phyloP scores from a whole-genome alignment of 768 basidiomycete species.

The Tubosaeta sp. region DNA sequence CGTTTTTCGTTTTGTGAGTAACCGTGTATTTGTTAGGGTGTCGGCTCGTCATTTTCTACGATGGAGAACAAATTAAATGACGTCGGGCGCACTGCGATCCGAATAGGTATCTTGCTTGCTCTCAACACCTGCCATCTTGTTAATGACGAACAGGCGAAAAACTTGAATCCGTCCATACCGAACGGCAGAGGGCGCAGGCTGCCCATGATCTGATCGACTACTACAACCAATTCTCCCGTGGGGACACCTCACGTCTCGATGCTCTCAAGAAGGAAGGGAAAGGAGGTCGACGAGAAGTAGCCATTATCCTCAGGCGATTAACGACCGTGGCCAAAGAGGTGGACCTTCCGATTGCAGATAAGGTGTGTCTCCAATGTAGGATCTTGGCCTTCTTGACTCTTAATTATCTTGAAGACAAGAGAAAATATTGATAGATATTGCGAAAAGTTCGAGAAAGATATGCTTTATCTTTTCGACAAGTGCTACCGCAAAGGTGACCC shows the following conservation, averaged over 20 bases:
- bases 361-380: conserved; percentile 42
- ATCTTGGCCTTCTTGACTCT: neutral
- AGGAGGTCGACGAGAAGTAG: conserved; percentile 84
- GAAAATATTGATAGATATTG: conserved; percentile 96
- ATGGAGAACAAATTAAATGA: conserved; percentile 92
- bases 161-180: conserved; percentile 89
- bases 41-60: conserved; percentile 79
- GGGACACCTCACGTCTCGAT: conserved; percentile 72
- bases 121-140: neutral
- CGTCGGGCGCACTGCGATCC: conserved; percentile 89
- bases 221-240: conserved; percentile 87
- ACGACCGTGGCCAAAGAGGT: conserved; percentile 91
- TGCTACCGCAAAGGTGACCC: conserved; percentile 97
- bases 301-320: conserved; percentile 79
- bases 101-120: conserved; percentile 60
- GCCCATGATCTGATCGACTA: conserved; percentile 91
- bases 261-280: conserved; percentile 81
- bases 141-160: conserved; percentile 68
- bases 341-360: conserved; percentile 77
- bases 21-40: conserved; percentile 49
- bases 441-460: conserved; percentile 98
- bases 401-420: conserved; percentile 52
- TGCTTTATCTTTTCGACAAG: conserved; percentile 91
- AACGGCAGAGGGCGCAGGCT: conserved; percentile 89
- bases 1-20: neutral